Evolutionary conservation across 2,329 filamentous ascomycete species (phyloP).

Genomic region (Apiospora hydei): DNA sequence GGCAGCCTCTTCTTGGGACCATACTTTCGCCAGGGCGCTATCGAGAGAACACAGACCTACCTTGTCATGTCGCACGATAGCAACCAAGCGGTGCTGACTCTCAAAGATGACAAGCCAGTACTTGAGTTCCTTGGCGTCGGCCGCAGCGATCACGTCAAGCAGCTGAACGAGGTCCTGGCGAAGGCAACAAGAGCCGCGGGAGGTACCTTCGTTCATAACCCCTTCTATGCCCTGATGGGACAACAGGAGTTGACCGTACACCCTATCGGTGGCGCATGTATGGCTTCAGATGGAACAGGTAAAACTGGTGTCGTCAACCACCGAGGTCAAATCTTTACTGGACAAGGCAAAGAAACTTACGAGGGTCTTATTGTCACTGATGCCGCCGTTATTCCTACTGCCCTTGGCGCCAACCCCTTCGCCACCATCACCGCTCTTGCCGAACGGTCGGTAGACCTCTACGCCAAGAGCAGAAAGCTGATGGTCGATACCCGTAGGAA

Average conservation of each 20-base stretch:
- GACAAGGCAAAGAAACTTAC: conserved; percentile 58
- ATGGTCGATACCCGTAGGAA: conserved; percentile 55
- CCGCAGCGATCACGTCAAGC: conserved; percentile 60
- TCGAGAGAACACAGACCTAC: conserved; percentile 68
- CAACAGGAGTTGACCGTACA: conserved; percentile 70
- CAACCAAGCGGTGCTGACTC: conserved; percentile 65
- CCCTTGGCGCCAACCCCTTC: conserved; percentile 71
- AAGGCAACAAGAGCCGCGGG: conserved; percentile 64
- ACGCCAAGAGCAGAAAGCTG: conserved; percentile 50
- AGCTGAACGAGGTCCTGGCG: conserved; percentile 59
- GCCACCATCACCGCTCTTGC: conserved; percentile 75
- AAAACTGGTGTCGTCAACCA: conserved; percentile 67
- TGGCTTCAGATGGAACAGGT: conserved; percentile 66
- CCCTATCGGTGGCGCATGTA: conserved; percentile 70
- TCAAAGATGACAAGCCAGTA: conserved; percentile 66
- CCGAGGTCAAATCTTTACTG: conserved; percentile 65
- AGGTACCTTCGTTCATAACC: conserved; percentile 66
- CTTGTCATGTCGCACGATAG: conserved; percentile 73
- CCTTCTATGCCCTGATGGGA: conserved; percentile 62
- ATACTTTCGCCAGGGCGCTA: conserved; percentile 61
- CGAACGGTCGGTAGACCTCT: conserved; percentile 65
- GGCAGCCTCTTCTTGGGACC: conserved; percentile 66
- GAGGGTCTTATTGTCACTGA: conserved; percentile 68
- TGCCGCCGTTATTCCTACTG: conserved; percentile 65
- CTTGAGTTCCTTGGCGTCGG: conserved; percentile 68